Conservation (phyloP, 805 yeast genomes). For the Starmerella tilneyi region DNA sequence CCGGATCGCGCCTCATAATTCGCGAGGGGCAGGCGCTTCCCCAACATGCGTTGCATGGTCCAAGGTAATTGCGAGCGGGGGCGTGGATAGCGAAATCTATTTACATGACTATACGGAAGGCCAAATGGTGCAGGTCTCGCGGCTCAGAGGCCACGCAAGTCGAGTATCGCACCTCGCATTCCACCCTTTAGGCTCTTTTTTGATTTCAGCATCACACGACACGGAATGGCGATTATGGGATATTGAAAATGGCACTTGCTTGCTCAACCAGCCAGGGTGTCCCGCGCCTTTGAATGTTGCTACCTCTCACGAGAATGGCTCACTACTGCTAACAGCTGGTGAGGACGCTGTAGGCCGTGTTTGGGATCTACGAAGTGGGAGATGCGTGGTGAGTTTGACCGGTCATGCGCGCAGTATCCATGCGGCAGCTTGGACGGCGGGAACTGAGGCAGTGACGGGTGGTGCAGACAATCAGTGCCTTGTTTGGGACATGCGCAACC, state of each 20-base stretch:
- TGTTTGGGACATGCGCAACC: conserved; percentile 74
- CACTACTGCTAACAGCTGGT: conserved; percentile 67
- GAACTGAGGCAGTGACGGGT: conserved; percentile 53
- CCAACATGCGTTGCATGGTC: neutral
- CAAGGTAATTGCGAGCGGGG: conserved; percentile 3
- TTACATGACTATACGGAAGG: neutral
- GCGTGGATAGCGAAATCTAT: neutral
- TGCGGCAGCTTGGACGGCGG: conserved; percentile 66
- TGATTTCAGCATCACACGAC: conserved; percentile 72
- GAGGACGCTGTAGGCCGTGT: conserved; percentile 59
- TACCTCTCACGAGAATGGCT: conserved; percentile 55
- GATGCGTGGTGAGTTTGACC: conserved; percentile 44
- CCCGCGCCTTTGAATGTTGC: conserved; percentile 56
- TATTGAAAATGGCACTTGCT: conserved; percentile 36
- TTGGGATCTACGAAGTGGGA: conserved; percentile 84
- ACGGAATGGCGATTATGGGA: conserved; percentile 89
- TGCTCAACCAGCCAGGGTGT: conserved; percentile 79
- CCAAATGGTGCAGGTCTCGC: neutral
- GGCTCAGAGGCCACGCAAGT: neutral
- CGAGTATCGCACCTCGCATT: conserved; percentile 44
- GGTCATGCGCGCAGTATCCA: conserved; percentile 69
- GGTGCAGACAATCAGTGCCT: conserved; percentile 72
- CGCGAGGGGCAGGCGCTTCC: conserved; percentile 35
- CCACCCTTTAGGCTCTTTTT: conserved; percentile 51
- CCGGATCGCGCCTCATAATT: neutral